Conservation (phyloP, 345 rosid species). For the Corchorus capsularis region DNA sequence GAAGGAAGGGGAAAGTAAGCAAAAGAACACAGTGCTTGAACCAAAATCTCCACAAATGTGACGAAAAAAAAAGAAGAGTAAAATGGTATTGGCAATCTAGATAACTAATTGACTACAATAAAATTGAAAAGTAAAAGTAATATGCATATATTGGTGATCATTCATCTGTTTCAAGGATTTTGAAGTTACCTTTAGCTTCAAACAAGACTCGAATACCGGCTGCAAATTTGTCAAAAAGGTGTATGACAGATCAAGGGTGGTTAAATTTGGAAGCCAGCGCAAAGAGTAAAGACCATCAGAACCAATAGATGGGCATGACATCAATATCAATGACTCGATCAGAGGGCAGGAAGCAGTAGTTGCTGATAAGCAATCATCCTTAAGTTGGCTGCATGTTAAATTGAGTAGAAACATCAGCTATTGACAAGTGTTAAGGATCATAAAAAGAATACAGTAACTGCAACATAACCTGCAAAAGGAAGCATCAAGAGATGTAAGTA, state of each 20-base stretch:
- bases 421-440: conserved; percentile 1
- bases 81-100: not conserved
- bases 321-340: conserved; percentile 80
- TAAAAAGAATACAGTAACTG: conserved; percentile 15
- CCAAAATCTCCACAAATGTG: not conserved
- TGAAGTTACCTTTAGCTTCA: conserved; percentile 70
- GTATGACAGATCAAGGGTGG: conserved; percentile 83
- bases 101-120: not conserved
- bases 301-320: conserved; percentile 91
- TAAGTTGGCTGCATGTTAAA: conserved; percentile 68
- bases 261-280: conserved; percentile 57
- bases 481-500: conserved; percentile 83
- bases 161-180: not conserved
- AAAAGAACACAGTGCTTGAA: conserved; percentile 1
- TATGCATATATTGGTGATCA: not conserved
- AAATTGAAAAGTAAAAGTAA: not conserved
- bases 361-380: conserved; percentile 84
- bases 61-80: no score
- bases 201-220: conserved; percentile 85
- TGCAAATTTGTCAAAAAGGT: conserved; percentile 81
- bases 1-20: not conserved
- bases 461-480: conserved; percentile 84
- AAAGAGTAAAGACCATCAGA: conserved; percentile 78
- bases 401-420: conserved; percentile 22
- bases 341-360: conserved; percentile 78